Percentiles rank a stretch among this genome's conserved stretches.
phyloP scores from a whole-genome alignment of 1,284 basidiomycete species.

The Ustilago lituana region DNA sequence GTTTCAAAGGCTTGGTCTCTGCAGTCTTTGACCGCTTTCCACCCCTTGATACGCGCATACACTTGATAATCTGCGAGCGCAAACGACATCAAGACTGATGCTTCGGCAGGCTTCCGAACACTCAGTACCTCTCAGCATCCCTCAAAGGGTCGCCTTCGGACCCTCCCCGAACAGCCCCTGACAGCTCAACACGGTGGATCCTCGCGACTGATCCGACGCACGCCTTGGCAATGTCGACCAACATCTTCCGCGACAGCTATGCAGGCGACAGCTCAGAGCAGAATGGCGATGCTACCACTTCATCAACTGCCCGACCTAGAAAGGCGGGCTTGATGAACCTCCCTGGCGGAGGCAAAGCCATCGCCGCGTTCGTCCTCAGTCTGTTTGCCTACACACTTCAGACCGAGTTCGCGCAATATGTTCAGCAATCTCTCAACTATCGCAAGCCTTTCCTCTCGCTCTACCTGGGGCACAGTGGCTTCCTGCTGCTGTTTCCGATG shows the following conservation, averaged over 20 bases:
- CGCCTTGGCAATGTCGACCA: slow-evolving; percentile 26
- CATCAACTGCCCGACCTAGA: not conserved
- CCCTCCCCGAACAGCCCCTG: not conserved
- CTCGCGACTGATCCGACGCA: not conserved
- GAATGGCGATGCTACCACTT: not conserved
- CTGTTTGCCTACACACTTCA: slow-evolving; percentile 63
- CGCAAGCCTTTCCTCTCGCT: slow-evolving; percentile 62
- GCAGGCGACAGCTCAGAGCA: slow-evolving; percentile 4
- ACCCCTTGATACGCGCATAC: no score
- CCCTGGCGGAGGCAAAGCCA: slow-evolving; percentile 47
- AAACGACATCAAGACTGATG: no score
- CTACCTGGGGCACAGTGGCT: slow-evolving; percentile 63
- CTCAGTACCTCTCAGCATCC: not conserved
- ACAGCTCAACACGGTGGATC: no score
- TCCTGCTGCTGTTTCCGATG: slow-evolving; percentile 58
- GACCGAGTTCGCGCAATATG: slow-evolving; percentile 65
- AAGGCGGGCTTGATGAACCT: slow-evolving; percentile 31
- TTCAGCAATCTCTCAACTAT: slow-evolving; percentile 61
- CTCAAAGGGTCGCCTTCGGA: not conserved
- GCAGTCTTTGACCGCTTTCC: no score
- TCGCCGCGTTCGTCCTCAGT: slow-evolving; percentile 56
- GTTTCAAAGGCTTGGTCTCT: no score
- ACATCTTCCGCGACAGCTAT: slow-evolving; percentile 48
- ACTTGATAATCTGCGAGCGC: no score
- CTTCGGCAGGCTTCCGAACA: not conserved